These are phyloP conservation scores for Yarrowia porcina DNA, from an alignment of 805 yeast species.

Conservation along the genomic window DNA sequence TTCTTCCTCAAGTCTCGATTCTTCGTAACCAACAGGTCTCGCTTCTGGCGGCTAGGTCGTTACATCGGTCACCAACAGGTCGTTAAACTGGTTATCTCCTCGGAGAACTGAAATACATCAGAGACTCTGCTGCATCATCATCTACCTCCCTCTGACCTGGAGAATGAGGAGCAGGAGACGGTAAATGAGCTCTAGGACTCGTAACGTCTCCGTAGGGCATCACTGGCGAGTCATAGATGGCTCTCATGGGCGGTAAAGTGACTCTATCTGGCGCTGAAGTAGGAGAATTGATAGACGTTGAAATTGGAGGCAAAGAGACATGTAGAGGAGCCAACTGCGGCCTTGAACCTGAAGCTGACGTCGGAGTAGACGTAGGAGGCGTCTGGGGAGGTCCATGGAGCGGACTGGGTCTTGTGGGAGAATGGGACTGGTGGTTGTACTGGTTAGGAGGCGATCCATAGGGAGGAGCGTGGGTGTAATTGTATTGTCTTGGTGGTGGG, in stretches of 20 bases:
- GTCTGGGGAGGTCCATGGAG: neutral
- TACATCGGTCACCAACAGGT: neutral
- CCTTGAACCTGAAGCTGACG: neutral
- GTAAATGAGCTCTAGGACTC: neutral
- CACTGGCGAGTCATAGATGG: neutral
- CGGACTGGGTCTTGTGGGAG: neutral
- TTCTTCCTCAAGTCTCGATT: no score
- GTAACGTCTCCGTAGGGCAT: neutral
- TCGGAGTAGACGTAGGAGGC: neutral
- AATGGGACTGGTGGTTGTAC: neutral
- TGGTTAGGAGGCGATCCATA: neutral
- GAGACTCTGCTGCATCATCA: neutral
- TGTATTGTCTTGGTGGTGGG: neutral
- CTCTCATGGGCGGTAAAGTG: conserved; percentile 9
- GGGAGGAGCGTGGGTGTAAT: neutral
- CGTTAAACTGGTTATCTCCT: neutral
- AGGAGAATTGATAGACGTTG: conserved; percentile 13
- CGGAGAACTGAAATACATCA: conserved; percentile 13
- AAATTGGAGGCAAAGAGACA: neutral
- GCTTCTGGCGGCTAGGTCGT: neutral
- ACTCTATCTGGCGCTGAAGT: conserved; percentile 4
- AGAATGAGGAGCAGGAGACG: neutral
- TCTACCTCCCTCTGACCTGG: neutral
- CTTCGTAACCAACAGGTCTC: no score
- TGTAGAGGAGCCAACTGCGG: conserved; percentile 1